Base-by-base conservation (phyloP, 768 basidiomycete genomes). In the Lentinula boryana region DNA sequence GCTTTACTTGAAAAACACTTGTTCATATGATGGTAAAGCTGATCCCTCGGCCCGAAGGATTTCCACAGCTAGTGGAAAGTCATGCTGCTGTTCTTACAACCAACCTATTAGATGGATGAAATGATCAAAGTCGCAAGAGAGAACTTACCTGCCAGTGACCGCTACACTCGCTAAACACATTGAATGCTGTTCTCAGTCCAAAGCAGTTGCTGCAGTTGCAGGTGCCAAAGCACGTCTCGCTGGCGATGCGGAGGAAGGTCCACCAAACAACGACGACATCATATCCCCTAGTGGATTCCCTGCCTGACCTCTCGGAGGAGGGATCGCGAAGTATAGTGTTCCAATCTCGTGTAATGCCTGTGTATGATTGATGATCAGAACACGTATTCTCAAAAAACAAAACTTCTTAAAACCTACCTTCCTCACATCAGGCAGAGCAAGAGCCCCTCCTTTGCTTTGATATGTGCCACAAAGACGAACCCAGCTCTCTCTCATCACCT, bases 281-380 rank as follows among this genome's bases (percentile, higher is more conserved):
- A 98, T 89, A 32, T 95, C 93, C 32, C 88, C 91, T 54, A 98
- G 72, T 5, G 95, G 89, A 69, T 96, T 96, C 6, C 78, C 84
- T 10, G 84, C 80, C 69, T 87, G 83, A 58, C 75, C 72, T 60
- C 87, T 79, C 55, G 93, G 90, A 38, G 86, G 88, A 6, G 92
- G 89, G 53, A 98, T 88, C 7, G 87, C 88, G 73, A 99, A 98
- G 73, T 92, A 95, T 27, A 94, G 71, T 13, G 80, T 80, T 4
- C 82, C 86, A 55, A 95, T 76, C 58, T 91, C 88, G 55, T 77
- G 77, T 53, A 91, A 72, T n/a, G 77, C 77, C 92, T 94, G 64
- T 43, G 18, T 5, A 40, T 27, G 59, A 60, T 51, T 56, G 1
- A 58, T 60, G 6, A 9, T 10, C 9, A 58, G 31, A 55, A 55